These are phyloP conservation scores for Tuber magnatum DNA, from an alignment of 495 filamentous ascomycete species.

Conservation along the genomic window DNA sequence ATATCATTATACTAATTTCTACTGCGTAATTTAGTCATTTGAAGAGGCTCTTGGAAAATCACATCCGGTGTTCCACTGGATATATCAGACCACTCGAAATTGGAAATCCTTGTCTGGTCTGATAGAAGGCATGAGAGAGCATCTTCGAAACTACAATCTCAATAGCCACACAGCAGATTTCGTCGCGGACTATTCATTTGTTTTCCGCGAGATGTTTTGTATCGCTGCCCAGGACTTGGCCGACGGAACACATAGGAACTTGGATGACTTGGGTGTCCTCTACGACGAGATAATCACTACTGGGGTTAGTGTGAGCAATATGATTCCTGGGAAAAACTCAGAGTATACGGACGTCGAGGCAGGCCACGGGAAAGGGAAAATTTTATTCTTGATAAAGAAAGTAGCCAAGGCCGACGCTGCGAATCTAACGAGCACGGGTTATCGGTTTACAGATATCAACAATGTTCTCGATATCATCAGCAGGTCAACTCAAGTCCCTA, in stretches of 20 bases:
- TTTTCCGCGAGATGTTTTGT: constrained; percentile 85
- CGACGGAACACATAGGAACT: constrained; percentile 52
- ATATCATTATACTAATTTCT: constrained; percentile 9
- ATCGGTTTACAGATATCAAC: constrained; percentile 61
- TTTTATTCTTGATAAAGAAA: constrained; percentile 72
- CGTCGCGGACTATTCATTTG: constrained; percentile 60
- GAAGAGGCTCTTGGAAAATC: constrained; percentile 68
- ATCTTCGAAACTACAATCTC: constrained; percentile 46
- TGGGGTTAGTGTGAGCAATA: constrained; percentile 38
- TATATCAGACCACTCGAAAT: constrained; percentile 68
- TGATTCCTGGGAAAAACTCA: constrained; percentile 11
- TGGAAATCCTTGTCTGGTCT: constrained; percentile 64
- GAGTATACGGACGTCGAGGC: constrained; percentile 9
- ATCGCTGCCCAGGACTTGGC: constrained; percentile 69
- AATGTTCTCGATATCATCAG: constrained; percentile 64
- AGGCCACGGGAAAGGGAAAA: constrained; percentile 41
- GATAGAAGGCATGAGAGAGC: constrained; percentile 60
- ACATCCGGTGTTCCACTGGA: constrained; percentile 81
- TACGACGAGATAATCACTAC: constrained; percentile 73
- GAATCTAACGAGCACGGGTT: constrained; percentile 64
- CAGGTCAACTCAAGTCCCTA: constrained; percentile 62
- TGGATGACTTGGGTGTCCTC: constrained; percentile 62
- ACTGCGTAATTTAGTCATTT: constrained; percentile 48
- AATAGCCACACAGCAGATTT: constrained; percentile 44
- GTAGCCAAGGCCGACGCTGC: constrained; percentile 53